Base-by-base conservation (phyloP, 805 yeast species). In the Kodamaea hsintzibuensis region DNA sequence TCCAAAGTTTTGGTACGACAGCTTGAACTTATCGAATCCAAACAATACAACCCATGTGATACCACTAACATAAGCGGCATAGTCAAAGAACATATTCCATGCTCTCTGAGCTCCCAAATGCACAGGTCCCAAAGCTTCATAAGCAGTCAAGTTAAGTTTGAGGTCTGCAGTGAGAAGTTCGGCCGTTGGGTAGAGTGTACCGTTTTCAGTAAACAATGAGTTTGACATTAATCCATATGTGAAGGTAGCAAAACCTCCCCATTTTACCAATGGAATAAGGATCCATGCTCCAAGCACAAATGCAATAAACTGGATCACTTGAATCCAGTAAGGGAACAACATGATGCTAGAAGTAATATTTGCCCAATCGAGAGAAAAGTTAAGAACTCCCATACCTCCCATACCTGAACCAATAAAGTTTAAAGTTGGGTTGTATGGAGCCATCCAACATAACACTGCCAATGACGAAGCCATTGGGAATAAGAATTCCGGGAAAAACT, bases 291-390 rank as follows among this genome's bases (percentile, higher is more conserved):
- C 72, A 14, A 72, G 13, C 0, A 68, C 74, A 68, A 78, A 80
- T 1, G 79, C 83, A 7, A 67, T 55, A 60, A 80, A 80, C 57
- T 79, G 80, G 45, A 80, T 69, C 14, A 74, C 75, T 51, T 77
- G 81, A 14, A 81, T 76, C 83, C 82, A 79, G 60, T 79, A 80
- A 0, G 84, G 84, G 48, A 72, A 71, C 58, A 80, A 59, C 82
- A 80, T 75, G 43, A 80, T 80, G 6, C 68, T 61, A 0, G 82
- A 78, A 0, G 83, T 77, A 50, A 80, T 78, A 57, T 80, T 80
- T 51, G 82, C 77, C 83, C 84, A 80, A 55, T 80, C 83, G 33
- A 80, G 65, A 1, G 82, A 68, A 19, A 80, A 63, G 55, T 80
- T 80, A 52, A 80, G 61, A 35, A 80, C 62, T 5, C 83, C 83